Evolutionary conservation across 1,284 basidiomycete species (phyloP).

Genomic region (Inonotus obliquus): DNA sequence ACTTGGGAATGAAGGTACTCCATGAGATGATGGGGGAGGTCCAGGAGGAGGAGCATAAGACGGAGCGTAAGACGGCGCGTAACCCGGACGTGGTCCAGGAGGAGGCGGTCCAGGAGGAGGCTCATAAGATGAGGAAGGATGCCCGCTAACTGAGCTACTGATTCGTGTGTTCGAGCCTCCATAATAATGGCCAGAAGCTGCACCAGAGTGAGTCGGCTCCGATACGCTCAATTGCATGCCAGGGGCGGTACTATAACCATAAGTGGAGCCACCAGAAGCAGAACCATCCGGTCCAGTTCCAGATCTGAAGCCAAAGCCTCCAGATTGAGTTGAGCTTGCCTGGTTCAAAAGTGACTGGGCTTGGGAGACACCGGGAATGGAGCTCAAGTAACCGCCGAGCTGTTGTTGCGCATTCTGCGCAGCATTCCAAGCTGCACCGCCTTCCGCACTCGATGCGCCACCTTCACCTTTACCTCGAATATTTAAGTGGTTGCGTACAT

Average conservation of each 20-base stretch:
- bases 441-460: conserved; percentile 38
- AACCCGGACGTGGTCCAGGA: conserved; percentile 23
- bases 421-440: conserved; percentile 41
- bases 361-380: conserved; percentile 48
- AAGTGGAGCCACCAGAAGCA: background rate
- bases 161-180: background rate
- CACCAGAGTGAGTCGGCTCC: conserved; percentile 6
- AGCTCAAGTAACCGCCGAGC: conserved; percentile 40
- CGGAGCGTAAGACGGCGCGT: conserved; percentile 25
- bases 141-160: background rate
- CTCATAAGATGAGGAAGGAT: conserved; percentile 13
- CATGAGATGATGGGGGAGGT: background rate
- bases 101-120: conserved; percentile 23
- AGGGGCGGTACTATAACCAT: background rate
- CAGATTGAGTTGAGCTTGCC: background rate
- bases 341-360: conserved; percentile 32
- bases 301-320: background rate
- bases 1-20: background rate
- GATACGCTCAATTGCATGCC: conserved; percentile 6
- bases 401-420: conserved; percentile 45
- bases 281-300: background rate
- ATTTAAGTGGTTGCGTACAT: conserved; percentile 72
- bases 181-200: conserved; percentile 16
- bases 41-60: background rate
- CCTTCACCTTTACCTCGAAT: conserved; percentile 56